A percentile compares a stretch with the other conserved stretches of the same genome.
These are phyloP conservation scores for Cytospora paraplurivora DNA, from an alignment of 2,329 filamentous ascomycete genomes.

Conservation along the genomic window DNA sequence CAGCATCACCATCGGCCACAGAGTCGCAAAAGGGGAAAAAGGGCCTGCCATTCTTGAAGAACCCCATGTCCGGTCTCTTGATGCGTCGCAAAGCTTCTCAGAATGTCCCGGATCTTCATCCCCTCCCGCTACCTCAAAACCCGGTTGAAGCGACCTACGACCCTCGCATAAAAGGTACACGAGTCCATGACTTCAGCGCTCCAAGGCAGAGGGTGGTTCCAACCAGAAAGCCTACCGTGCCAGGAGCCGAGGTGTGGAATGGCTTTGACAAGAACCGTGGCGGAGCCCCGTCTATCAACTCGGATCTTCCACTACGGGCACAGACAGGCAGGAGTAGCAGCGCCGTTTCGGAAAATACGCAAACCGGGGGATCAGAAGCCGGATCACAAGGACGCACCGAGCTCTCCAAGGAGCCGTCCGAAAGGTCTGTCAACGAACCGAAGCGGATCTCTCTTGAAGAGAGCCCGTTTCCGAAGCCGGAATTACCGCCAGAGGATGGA, in stretches of 20 bases:
- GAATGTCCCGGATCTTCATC: constrained; percentile 46
- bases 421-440: background rate
- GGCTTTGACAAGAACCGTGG: constrained; percentile 18
- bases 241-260: constrained; percentile 23
- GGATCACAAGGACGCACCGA: constrained; percentile 9
- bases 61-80: constrained; percentile 61
- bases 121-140: constrained; percentile 44
- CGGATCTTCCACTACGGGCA: constrained; percentile 15
- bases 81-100: constrained; percentile 59
- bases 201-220: constrained; percentile 48
- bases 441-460: constrained; percentile 30
- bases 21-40: constrained; percentile 54
- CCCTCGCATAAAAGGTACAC: constrained; percentile 64
- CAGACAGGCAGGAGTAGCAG: constrained; percentile 21
- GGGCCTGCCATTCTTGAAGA: constrained; percentile 59
- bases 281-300: constrained; percentile 4
- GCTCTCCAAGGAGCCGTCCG: constrained; percentile 21
- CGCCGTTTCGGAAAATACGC: constrained; percentile 19
- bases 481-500: constrained; percentile 42
- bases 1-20: constrained; percentile 33
- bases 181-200: constrained; percentile 67
- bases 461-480: constrained; percentile 32
- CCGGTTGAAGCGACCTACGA: constrained; percentile 56
- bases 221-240: constrained; percentile 24
- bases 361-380: constrained; percentile 12